Conservation (phyloP, 1,284 basidiomycete species). For the Sporisorium iseilematis-ciliati region DNA sequence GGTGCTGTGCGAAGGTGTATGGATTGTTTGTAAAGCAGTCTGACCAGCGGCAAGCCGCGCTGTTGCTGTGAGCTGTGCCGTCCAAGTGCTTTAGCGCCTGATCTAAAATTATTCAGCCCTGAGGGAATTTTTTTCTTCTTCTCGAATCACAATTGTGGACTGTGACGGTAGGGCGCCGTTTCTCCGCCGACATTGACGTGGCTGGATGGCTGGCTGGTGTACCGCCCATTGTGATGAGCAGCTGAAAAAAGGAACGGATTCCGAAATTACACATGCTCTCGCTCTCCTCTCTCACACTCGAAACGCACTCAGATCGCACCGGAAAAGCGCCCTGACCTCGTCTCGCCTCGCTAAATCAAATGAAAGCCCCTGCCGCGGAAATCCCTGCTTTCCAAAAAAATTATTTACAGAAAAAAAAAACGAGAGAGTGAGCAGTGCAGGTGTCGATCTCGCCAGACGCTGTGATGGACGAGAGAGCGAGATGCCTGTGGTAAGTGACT, state of each 20-base stretch:
- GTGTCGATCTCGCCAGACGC: constrained; percentile 2
- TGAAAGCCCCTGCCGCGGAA: constrained; percentile 7
- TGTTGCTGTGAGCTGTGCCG: not conserved
- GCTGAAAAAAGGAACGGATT: constrained; percentile 5
- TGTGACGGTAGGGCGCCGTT: not conserved
- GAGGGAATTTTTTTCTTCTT: not conserved
- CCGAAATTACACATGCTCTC: too few species aligned
- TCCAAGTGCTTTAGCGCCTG: not conserved
- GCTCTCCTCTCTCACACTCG: not conserved
- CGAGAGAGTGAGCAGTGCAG: not conserved
- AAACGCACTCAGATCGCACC: not conserved
- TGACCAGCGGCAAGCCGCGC: too few species aligned
- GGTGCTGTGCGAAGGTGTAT: too few species aligned
- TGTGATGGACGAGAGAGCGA: not conserved
- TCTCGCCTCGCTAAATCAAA: not conserved
- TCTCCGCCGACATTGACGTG: not conserved
- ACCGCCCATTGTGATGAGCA: constrained; percentile 1
- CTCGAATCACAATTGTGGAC: not conserved
- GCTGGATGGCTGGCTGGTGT: not conserved
- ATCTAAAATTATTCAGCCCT: not conserved
- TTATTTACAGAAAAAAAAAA: not conserved
- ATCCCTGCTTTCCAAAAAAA: not conserved
- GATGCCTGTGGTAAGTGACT: too few species aligned
- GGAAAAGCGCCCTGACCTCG: not conserved
- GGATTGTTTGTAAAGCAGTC: too few species aligned